Base-by-base conservation (phyloP, 1,139 yeast genomes). In the Nakaseomyces nivariensis region DNA sequence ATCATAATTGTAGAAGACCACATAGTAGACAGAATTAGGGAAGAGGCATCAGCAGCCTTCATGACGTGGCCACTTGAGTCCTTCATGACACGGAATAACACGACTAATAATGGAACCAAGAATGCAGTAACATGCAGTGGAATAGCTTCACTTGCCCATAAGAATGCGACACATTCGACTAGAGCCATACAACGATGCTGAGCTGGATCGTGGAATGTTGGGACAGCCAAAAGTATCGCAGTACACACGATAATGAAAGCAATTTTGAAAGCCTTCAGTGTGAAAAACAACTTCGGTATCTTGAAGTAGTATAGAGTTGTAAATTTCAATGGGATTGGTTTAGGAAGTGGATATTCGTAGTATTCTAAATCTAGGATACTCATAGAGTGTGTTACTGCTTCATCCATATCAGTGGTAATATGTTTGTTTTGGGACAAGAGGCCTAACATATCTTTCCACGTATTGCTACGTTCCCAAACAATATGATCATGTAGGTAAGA, bases 1-100 rank as follows among this genome's bases (percentile, higher is more conserved):
- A 82, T 74, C 73, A 82, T 76, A 54, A 82, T 82, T 4, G 84
- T 85, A 1, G 88, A 81, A 51, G 81, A 79, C 88, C 88, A 82
- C 89, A 82, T 82, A 9, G 79, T 69, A 1, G 78, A 64, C 26
- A 82, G 72, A 48, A 82, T 77, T 52, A 61, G 77, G 37, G 76
- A 68, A 0, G 87, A 78, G 1, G 86, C 77, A 38, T 69, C 74
- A 0, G 75, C 66, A 3, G 86, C 78, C 31, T 57, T 60, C 81
- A 81, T 73, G 0, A 74, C 70, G 6, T 74, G 57, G 1, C 86
- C 86, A 45, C 74, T 77, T 1, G 60, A 55, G 60, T 79, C 74
- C 59, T 80, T 82, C 53, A 79, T 65, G 5, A 82, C 83, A 47
- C 71, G 71, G 55, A 82, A 77, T 17, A 74, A 64, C 46, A 82